Percentiles rank a stretch among this genome's conserved stretches.
Evolutionary conservation across 2,329 filamentous ascomycete genomes (phyloP).

Genomic region (Cyanodermella asteris): DNA sequence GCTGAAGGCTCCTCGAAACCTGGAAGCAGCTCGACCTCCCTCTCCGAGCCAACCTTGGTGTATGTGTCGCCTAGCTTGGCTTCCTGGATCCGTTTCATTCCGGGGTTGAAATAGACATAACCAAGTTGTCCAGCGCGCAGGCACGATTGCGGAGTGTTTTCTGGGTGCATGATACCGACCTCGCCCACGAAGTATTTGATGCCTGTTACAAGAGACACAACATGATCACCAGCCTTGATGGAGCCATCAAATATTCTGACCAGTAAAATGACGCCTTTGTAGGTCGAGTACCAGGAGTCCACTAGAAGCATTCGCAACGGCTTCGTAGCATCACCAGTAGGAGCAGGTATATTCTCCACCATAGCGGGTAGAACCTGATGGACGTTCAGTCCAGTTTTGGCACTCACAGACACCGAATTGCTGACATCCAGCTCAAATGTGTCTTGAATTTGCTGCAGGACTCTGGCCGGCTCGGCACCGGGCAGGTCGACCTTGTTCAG

Average conservation of each 20-base stretch:
- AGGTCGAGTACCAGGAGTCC: conserved; percentile 96
- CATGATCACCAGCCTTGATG: conserved; percentile 58
- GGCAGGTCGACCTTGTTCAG: conserved; percentile 94
- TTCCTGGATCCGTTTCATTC: conserved; percentile 92
- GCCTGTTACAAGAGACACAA: conserved; percentile 75
- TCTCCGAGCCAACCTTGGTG: conserved; percentile 58
- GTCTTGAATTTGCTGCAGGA: conserved; percentile 63
- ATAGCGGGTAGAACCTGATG: conserved; percentile 63
- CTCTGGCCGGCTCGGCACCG: conserved; percentile 67
- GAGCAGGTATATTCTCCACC: conserved; percentile 63
- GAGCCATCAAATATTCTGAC: conserved; percentile 81
- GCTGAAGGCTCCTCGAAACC: conserved; percentile 95
- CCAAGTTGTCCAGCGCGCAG: conserved; percentile 85
- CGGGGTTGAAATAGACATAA: conserved; percentile 92
- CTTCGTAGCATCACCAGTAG: conserved; percentile 47
- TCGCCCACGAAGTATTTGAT: conserved; percentile 85
- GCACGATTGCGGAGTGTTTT: conserved; percentile 57
- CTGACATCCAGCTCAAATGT: conserved; percentile 73
- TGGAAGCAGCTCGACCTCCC: conserved; percentile 55
- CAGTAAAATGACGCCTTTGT: conserved; percentile 77
- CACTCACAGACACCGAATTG: conserved; percentile 58
- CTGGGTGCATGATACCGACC: conserved; percentile 88
- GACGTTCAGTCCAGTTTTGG: conserved; percentile 84
- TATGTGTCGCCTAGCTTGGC: conserved; percentile 93
- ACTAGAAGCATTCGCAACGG: conserved; percentile 72